Evolutionary conservation across 208 protist genomes (phyloP), one percentile per base, ranked within the genome.

Genomic region (Crithidia acanthocephali): DNA sequence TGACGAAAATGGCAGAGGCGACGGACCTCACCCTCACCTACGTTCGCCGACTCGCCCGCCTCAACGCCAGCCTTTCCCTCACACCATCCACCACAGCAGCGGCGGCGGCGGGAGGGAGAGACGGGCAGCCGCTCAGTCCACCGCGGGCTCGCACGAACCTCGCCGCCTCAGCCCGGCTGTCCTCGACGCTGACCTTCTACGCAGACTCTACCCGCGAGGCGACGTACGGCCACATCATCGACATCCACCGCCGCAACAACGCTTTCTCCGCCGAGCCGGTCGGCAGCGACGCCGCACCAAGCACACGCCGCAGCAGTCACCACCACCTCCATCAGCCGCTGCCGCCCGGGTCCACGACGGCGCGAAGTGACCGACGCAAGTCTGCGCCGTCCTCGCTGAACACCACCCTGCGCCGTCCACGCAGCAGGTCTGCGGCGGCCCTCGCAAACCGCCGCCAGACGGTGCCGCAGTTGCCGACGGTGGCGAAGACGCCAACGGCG

Each of bases 1-100:
- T 66, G 33, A 81, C 77, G 22, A 85, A 84, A 65, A 42, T 87
- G 66, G 37, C 59, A 16, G 87, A 88, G 67, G 85, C 82, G 47
- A 83, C 83, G 13, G 77, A 87, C 16, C 52, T 66, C 20, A 72
- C 72, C 28, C 35, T 86, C 22, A 72, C 68, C 9, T 80, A 77
- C 55, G 23, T 86, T 27, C 72, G 66, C 1, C 72, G 68, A 37
- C 72, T 86, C 28, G 67, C 51, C 32, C 30, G 52, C 66, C 37
- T 30, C 50, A 42, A 18, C 22, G 28, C 27, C 0, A 25, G 27
- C 15, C 0, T 37, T 40, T 0, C 50, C 2, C 7, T 25, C 8
- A 13, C 52, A 27, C 1, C 35, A 70, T 1, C 35, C 3, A 8
- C 58, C 13, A 23, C 58, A 18, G 35, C 33, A 37, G 48, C 5